These are phyloP conservation scores for Sapria himalayana DNA, from an alignment of 345 rosid species.

Conservation along the genomic window DNA sequence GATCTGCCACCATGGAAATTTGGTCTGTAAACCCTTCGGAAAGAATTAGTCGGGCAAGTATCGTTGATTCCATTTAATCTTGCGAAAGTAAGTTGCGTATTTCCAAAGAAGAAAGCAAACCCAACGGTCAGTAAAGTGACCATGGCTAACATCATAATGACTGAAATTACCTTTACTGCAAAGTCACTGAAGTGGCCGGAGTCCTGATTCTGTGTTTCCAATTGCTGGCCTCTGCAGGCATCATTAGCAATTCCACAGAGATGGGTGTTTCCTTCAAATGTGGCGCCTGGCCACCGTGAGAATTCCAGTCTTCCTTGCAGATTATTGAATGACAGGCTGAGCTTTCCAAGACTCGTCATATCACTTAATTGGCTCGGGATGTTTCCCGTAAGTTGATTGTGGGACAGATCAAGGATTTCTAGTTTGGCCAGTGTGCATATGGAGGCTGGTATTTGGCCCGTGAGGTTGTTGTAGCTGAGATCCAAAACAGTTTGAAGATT, in stretches of 20 bases:
- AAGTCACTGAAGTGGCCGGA: conserved; percentile 27
- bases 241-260: conserved; percentile 71
- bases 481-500: conserved; percentile 65
- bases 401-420: conserved; percentile 67
- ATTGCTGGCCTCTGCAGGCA: conserved; percentile 16
- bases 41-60: conserved; percentile 41
- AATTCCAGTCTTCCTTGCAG: conserved; percentile 51
- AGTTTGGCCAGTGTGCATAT: conserved; percentile 45
- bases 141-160: conserved; percentile 38
- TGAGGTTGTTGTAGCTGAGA: conserved; percentile 57
- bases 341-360: conserved; percentile 68
- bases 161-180: conserved; percentile 37
- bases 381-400: conserved; percentile 46
- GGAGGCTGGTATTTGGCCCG: conserved; percentile 47
- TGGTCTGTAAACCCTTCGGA: conserved; percentile 38
- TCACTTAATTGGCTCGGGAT: conserved; percentile 40
- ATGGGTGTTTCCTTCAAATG: conserved; percentile 39
- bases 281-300: conserved; percentile 60
- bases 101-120: conserved; percentile 25
- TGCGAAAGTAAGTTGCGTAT: conserved; percentile 22
- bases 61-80: conserved; percentile 22
- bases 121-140: conserved; percentile 38
- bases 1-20: conserved; percentile 37
- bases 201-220: conserved; percentile 11
- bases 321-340: conserved; percentile 54